Base-by-base conservation (phyloP, 768 basidiomycete genomes). In the Dioszegia hungarica region DNA sequence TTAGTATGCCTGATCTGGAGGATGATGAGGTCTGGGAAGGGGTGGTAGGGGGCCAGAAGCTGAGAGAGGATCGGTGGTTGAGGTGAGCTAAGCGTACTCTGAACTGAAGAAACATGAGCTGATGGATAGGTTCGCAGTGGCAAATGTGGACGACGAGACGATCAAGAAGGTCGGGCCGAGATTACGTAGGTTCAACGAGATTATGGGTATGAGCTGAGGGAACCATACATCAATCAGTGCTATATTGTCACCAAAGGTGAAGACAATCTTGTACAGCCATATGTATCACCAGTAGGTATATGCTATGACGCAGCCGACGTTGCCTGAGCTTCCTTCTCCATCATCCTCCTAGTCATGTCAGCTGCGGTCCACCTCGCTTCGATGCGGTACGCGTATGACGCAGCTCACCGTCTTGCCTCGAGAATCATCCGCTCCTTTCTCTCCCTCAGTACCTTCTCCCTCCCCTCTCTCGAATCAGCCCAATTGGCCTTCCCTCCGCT, bases 71-170 rank as follows among this genome's bases (percentile, higher is more conserved):
- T 36, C 75, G 81, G 53, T 90, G 86, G 86, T 77, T 90, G 15
- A 60, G 74, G 74, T 75, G 53, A 57, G 68, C 14, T 27, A 27
- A 19, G n/a, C n/a, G n/a, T n/a, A n/a, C n/a, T n/a, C 17, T 17
- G 44, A 46, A 33, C 15, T 9, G 40, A 20, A 17, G 1, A 12
- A 11, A 17, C 15, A 5, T 5, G 17, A 19, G 54, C 37, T 37
- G 45, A 33, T 55, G 45, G 43, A n/a, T 28, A 80, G 88, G 52
- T 87, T 90, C 72, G 87, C 86, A 10, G 85, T 90, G 2, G 87
- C 88, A 12, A 90, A 89, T 73, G 82, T 89, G n/a, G 80, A 81
- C 39, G 86, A 88, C 48, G 83, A 82, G 12, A 63, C 61, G 6
- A 60, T 78, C 1, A 38, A 62, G 20, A 49, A 60, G 46, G 60